Base-by-base conservation (phyloP, 1,139 yeast species). In the Hyphopichia khmerensis region DNA sequence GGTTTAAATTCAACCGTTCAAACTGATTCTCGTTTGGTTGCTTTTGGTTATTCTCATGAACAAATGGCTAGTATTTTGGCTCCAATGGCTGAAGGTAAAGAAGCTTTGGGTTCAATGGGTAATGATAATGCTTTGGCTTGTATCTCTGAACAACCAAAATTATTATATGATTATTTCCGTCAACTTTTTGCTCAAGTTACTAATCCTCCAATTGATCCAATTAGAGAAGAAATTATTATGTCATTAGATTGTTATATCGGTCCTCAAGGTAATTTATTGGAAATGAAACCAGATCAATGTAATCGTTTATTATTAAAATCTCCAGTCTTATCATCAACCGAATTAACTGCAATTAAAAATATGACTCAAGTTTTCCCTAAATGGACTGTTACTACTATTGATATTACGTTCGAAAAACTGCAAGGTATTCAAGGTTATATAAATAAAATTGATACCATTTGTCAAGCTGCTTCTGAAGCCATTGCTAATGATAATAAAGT, bases 31-130 rank as follows among this genome's bases (percentile, higher is more conserved):
- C 78, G 95, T 53, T 74, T 93, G 48, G 72, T 82, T 46, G 95
- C 97, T 2, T 87, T 87, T 60, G 97, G 96, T 41, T 93, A 89
- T 74, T 86, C 96, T 16, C 85, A 84, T 57, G 99, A 93, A 69
- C 98, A 93, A 68, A 77, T 91, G 48, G 79, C 89, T 35, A 66
- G 88, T 47, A 72, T 93, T 36, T 74, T 93, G 54, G 95, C 88
- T 7, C 98, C 98, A 51, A 93, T 93, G 99, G 98, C 96, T 35
- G 87, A 82, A 55, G 96, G 93, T 48, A 90, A 90, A 60, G 99
- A 93, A 69, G 91, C 97, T 5, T 77, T 93, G 45, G 98, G 99
- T 24, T 90, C 97, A 13, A 93, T 93, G 99, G 99, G 99, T 77
- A 91, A 91, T 62, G 99, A 93, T 62, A 84, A 93, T 45, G 96